Percentiles rank a stretch among this genome's conserved stretches.
Evolutionary conservation across 148 eudicot species (phyloP).

Genomic region (Persicaria maculosa): DNA sequence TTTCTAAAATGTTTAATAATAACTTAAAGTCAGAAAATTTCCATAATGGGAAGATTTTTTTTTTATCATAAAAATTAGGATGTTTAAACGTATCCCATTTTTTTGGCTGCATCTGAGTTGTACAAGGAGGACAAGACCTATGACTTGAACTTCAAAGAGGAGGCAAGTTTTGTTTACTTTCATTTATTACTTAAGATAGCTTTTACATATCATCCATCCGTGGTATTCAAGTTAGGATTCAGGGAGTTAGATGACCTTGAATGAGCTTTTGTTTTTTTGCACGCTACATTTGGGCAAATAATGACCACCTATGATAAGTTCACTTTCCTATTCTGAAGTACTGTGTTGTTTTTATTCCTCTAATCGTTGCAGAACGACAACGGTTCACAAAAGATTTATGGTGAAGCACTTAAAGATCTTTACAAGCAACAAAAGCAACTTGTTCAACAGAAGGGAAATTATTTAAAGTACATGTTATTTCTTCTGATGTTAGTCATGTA

Average conservation of each 20-base stretch:
- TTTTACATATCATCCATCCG: background rate
- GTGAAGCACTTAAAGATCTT: constrained; percentile 71
- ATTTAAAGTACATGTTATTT: no score
- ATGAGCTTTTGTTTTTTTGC: background rate
- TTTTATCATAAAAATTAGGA: no score
- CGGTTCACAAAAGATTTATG: constrained; percentile 71
- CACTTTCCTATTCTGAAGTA: background rate
- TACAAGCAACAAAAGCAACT: no score
- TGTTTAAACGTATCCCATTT: no score
- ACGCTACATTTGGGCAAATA: background rate
- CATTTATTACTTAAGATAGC: background rate
- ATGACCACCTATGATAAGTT: no score
- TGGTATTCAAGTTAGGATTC: background rate
- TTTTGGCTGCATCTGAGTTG: constrained; percentile 78
- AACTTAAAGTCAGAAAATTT: no score
- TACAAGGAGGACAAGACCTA: constrained; percentile 54
- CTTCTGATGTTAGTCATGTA: no score
- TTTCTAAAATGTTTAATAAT: no score
- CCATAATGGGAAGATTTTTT: no score
- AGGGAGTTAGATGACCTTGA: background rate
- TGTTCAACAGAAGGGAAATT: no score
- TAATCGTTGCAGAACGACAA: constrained; percentile 60
- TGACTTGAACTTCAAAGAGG: constrained; percentile 77
- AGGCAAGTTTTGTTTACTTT: constrained; percentile 25
- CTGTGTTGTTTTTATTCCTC: background rate